Evolutionary conservation across 1,284 basidiomycete species (phyloP), one percentile per base, ranked within the genome.

Genomic region (Tilletia horrida): DNA sequence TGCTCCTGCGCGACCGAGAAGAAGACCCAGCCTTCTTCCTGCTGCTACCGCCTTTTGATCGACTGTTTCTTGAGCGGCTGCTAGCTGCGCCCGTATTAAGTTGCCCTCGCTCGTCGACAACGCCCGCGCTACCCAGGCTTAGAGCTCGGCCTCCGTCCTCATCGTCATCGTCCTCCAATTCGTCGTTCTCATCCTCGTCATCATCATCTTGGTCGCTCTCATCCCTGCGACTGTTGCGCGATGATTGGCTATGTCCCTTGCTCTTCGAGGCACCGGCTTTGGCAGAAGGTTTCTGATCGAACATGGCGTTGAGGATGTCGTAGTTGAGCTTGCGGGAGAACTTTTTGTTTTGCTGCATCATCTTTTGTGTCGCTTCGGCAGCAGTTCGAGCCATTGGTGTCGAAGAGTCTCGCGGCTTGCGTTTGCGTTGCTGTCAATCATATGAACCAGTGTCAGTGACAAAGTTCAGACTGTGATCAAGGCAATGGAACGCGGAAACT

Each of bases 311-410:
- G 35, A 81, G 67, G n/a, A 75, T 77, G 48, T 76, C 76, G 70
- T 81, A 81, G 68, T 81, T 81, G 69, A 81, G 76, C 66, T 77
- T 77, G 40, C 73, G 75, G 61, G 75, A 77, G 66, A 77, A 80
- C 47, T 74, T 71, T 66, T 80, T 79, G 64, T 74, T 73, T 59
- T 74, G 75, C 65, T 69, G 65, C 68, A 81, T 69, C 80, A 81
- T 81, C 61, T 75, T 72, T 71, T 76, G 77, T 16, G 80, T 73
- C 13, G 74, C 71, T 64, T 81, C 80, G n/a, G 75, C 76, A 11
- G 80, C 80, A 7, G 79, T 59, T 13, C 27, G 27, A 3, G 27
- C 55, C 55, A 59, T 59, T 18, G 48, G 45, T 21, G 64, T 65
- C 14, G 64, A 65, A 0, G 64, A 65, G 23, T 65, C 64, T 6